Evolutionary conservation across 441 rosid genomes (phyloP), one percentile per base, ranked within the genome.

Genomic region (Theobroma grandiflorum): DNA sequence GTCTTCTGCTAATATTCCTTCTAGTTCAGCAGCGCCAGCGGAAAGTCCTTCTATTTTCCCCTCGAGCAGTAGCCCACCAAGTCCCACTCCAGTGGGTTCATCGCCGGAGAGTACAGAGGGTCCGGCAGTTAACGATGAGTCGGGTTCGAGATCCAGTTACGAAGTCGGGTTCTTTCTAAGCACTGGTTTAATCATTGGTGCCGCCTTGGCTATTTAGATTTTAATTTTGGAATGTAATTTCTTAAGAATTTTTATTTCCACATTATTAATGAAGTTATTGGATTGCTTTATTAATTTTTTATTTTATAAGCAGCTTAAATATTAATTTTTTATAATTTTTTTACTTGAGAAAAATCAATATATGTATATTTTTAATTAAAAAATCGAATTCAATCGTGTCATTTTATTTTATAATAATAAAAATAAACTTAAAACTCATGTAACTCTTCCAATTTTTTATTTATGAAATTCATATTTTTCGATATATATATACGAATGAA

Each of bases 1-100:
- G 79, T 62, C 81, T 53, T 78, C 79, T 12, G 84, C 83, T 10
- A 72, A 52, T 62, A 79, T 86, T 78, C 92, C 93, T 1, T 82
- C 92, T 0, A 87, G 86, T 79, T 79, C 96, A 0, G 79, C 88
- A 37, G 74, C 90, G 40, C 95, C 96, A 12, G 83, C 87, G 0
- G 84, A 75, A 65, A 67, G 90, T 10, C 96, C 96, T 0, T 83
- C 43, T 18, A 84, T 87, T 42, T 85, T 90, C 76, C 96, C 96
- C 2, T 89, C 90, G 0, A 86, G 77, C 38, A 84, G 90, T 15
- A 82, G 83, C 52, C 91, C 91, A 0, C 80, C 86, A 0, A 76
- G 53, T 53, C 47, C 86, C 0, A 50, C 83, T 33, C 85, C 88
- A 2, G 79, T 58, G 20, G 82, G 64, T 67, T 72, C 66, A 31